phyloP scores from a whole-genome alignment of 78 protist species.

The Trichosphaerium sp. region DNA sequence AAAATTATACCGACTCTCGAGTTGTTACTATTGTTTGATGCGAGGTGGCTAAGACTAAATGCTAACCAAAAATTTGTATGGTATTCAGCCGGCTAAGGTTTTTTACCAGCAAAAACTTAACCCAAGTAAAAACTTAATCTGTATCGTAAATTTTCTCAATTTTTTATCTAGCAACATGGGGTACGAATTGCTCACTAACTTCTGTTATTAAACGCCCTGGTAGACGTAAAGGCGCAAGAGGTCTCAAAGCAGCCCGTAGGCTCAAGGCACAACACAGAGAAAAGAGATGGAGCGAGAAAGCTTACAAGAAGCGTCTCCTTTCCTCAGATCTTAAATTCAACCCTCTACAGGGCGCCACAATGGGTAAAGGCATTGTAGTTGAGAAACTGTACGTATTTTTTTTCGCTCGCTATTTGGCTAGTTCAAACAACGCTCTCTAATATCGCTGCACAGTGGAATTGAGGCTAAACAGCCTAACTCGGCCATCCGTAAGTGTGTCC shows the following conservation, averaged over 20 bases:
- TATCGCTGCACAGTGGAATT: conserved; percentile 76
- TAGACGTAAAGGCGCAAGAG: conserved; percentile 35
- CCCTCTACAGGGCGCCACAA: conserved; percentile 97
- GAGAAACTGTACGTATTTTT: conserved; percentile 72
- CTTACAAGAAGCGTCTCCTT: conserved; percentile 86
- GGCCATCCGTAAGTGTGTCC: conserved; percentile 99
- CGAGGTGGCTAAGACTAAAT: conserved; percentile 5
- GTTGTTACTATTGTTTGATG: background rate
- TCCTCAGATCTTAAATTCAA: conserved; percentile 83
- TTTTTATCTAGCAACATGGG: background rate
- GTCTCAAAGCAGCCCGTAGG: conserved; percentile 66
- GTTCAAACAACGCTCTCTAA: background rate
- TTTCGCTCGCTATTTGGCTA: background rate
- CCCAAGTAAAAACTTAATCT: background rate
- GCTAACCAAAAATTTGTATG: background rate
- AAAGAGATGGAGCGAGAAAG: conserved; percentile 92
- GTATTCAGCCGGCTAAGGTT: too few species aligned
- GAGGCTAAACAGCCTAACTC: conserved; percentile 99
- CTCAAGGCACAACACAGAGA: conserved; percentile 54
- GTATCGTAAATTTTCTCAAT: background rate
- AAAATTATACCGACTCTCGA: too few species aligned
- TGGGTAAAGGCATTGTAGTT: conserved; percentile 98
- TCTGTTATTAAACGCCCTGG: background rate
- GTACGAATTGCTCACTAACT: background rate
- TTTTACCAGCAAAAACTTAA: too few species aligned